These are phyloP conservation scores for Chloroidium sp. DNA, from an alignment of 163 green algal genomes.

Conservation along the genomic window DNA sequence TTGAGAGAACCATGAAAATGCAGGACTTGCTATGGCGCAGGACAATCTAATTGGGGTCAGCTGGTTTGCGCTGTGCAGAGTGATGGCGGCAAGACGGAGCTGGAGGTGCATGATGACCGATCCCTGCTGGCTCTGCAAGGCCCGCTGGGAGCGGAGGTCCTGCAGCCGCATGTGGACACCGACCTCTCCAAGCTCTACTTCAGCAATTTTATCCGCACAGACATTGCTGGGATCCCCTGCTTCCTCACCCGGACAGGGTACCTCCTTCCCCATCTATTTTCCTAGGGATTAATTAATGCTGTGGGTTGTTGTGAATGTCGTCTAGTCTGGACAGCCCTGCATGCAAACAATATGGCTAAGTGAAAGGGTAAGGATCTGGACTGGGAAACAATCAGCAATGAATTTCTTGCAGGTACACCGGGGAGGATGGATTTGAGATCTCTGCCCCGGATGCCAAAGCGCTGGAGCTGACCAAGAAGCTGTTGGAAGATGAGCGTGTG, in stretches of 20 bases:
- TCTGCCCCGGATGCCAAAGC: slow-evolving; percentile 55
- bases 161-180: slow-evolving; percentile 52
- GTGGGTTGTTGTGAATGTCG: slow-evolving; percentile 3
- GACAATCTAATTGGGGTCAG: background rate
- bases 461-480: slow-evolving; percentile 56
- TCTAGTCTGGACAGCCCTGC: background rate
- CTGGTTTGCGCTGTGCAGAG: slow-evolving; percentile 22
- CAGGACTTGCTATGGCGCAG: background rate
- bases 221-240: slow-evolving; percentile 67
- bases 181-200: slow-evolving; percentile 92
- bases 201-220: slow-evolving; percentile 63
- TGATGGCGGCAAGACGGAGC: slow-evolving; percentile 59
- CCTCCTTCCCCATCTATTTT: background rate
- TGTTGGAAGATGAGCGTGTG: slow-evolving; percentile 55
- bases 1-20: too few species aligned
- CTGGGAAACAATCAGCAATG: background rate
- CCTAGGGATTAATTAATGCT: background rate
- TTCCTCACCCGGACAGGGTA: slow-evolving; percentile 88
- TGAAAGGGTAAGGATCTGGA: too few species aligned
- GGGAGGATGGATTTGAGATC: slow-evolving; percentile 98
- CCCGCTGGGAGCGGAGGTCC: slow-evolving; percentile 61
- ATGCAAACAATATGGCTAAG: too few species aligned
- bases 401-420: slow-evolving; percentile 68
- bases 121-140: slow-evolving; percentile 85
- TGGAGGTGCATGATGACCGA: slow-evolving; percentile 84